Evolutionary conservation across 2,329 filamentous ascomycete species (phyloP), one percentile per base, ranked within the genome.

Genomic region (Penicillium occitanis): DNA sequence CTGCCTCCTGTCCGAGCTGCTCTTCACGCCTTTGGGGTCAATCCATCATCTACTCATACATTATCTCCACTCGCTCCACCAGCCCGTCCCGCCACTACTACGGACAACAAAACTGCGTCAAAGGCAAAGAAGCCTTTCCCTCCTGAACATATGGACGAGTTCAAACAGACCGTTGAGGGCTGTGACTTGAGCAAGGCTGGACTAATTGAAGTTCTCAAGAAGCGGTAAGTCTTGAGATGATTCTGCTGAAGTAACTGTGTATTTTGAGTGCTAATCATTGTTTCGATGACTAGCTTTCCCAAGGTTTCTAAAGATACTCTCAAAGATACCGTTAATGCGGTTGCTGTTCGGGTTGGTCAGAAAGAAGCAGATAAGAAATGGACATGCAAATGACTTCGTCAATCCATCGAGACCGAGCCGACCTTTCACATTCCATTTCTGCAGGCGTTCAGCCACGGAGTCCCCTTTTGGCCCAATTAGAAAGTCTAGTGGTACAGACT

Each of bases 141-240:
- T 3, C 77, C 81, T 1, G 87, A 90, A 10, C 81, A 88, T 50
- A 75, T 92, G 37, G 80, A 82, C 0, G 86, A 88, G 11, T 92
- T 96, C 77, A 93, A 89, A 75, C 80, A 83, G 35, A 87, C 87
- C 1, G 83, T 96, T n/a, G 78, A 88, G 60, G 90, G 88, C 19
- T 90, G 87, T 68, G 86, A 90, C 77, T 81, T 92, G 59, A 91
- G 87, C 46, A 95, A 95, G 78, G 78, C 88, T 1, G 91, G 90
- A 7, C 79, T 95, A 70, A 83, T 92, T 8, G 91, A 94, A 76
- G 84, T 90, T 5, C 77, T 96, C 67, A 91, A 92, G 77, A 89
- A 90, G 73, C 84, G 87, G 81, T 86, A 77, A 67, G 81, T 14
- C 14, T 28, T 7, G 25, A 3, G 25, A 3, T 17, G 11, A 14